Conservation (phyloP, 306 rosid genomes). For the Gastrolobium bilobum region DNA sequence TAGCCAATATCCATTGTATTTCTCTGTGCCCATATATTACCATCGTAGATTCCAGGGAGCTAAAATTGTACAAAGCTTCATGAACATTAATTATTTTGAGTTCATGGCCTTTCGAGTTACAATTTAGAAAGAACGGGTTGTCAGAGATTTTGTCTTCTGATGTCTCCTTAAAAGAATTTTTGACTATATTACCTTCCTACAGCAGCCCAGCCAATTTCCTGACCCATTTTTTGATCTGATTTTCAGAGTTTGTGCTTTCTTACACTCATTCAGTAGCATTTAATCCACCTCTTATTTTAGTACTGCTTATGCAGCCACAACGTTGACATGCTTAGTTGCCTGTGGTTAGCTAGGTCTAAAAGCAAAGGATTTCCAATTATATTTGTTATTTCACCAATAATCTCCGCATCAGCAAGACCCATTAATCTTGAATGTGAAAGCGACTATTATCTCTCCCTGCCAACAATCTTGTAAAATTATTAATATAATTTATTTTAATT, state of each 20-base stretch:
- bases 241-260: conserved; percentile 20
- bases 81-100: no score
- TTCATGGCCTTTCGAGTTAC: no score
- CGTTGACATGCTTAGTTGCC: background rate
- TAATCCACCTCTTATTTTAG: conserved; percentile 24
- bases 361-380: background rate
- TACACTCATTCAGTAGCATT: conserved; percentile 24
- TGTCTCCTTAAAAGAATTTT: conserved; percentile 4
- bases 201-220: background rate
- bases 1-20: no score
- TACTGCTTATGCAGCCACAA: background rate
- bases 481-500: no score
- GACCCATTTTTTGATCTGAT: conserved; percentile 5
- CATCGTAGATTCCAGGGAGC: no score
- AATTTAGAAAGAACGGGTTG: no score
- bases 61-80: no score
- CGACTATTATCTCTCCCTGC: conserved; percentile 92
- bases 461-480: conserved; percentile 66
- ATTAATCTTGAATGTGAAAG: conserved; percentile 76
- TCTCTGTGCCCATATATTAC: no score
- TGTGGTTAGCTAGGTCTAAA: background rate
- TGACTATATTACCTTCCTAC: conserved; percentile 9
- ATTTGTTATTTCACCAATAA: conserved; percentile 63
- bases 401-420: conserved; percentile 77
- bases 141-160: no score